These are phyloP conservation scores for Bocquillonia castaneifolia DNA, from an alignment of 441 rosid species.

Conservation along the genomic window DNA sequence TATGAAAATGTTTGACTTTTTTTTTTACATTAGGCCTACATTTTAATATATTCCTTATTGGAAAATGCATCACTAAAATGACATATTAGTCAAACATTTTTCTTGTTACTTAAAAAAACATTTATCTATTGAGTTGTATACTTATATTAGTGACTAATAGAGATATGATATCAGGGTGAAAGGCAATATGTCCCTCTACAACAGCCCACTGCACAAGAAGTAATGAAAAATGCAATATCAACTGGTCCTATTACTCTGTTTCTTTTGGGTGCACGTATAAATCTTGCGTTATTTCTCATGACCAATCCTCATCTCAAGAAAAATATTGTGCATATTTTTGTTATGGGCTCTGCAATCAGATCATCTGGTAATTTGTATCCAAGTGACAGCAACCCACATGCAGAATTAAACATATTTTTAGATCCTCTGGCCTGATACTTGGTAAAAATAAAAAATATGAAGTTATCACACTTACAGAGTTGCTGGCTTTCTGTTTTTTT, in stretches of 20 bases:
- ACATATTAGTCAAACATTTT: no score
- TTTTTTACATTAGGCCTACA: no score
- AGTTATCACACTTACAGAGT: background rate
- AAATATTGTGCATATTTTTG: slow-evolving; percentile 62
- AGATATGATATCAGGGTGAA: slow-evolving; percentile 47
- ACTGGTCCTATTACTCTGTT: slow-evolving; percentile 61
- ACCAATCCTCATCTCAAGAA: slow-evolving; percentile 64
- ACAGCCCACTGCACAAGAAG: slow-evolving; percentile 74
- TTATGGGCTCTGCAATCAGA: slow-evolving; percentile 86
- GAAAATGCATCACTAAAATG: no score
- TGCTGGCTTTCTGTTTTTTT: background rate
- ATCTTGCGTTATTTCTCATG: slow-evolving; percentile 71
- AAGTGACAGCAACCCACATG: slow-evolving; percentile 65
- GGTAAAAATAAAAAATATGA: slow-evolving; percentile 26
- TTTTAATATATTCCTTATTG: no score
- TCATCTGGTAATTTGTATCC: slow-evolving; percentile 65
- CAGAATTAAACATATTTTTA: slow-evolving; percentile 74
- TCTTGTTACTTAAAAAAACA: no score
- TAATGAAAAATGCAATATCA: slow-evolving; percentile 53
- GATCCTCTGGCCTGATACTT: slow-evolving; percentile 91
- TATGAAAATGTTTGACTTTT: no score
- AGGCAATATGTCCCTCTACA: slow-evolving; percentile 67
- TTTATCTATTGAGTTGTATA: no score
- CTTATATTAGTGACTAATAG: no score
- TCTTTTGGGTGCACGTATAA: slow-evolving; percentile 66